Evolutionary conservation across 2,329 filamentous ascomycete species (phyloP), one percentile per base, ranked within the genome.

Genomic region (Microdochium bolleyi): DNA sequence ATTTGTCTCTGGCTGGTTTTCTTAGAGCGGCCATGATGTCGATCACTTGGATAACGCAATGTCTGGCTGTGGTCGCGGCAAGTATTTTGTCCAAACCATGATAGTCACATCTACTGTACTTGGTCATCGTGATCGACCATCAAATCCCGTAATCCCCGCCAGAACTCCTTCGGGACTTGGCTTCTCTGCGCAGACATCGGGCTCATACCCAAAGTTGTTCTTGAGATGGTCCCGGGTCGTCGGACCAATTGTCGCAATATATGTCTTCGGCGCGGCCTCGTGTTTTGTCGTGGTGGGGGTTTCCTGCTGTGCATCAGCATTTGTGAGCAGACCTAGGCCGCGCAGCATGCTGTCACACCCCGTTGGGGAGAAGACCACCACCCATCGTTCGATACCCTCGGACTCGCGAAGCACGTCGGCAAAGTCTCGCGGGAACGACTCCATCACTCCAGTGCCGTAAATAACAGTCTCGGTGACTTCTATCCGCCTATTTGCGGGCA

Each of bases 161-260:
- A 80, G 75, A 1, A 97, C 73, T 0, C 92, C 92, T 62, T 92
- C 84, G 0, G 92, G 89, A 65, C 82, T 95, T 1, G 94, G 94
- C 61, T 78, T 85, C 61, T 82, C 81, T 1, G 94, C 89, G 67
- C 87, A 95, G n/a, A 88, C 87, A 64, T 92, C 84, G 1, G 89
- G 83, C 60, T 83, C 77, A 57, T 84, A 87, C 1, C 72, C 80
- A 65, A 90, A 89, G 1, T 75, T 77, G 21, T 75, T 73, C 16
- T 73, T 66, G 48, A 99, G 71, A 69, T 89, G 84, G 59, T 91
- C 84, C 57, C 85, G 79, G 11, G 94, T 99, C 19, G 94, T 99
- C 13, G 94, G 92, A 1, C 94, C 94, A 68, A 99, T 99, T 0
- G 92, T 95, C 14, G 87, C 89, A 55, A 97, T 75, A 56, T 80